These are phyloP conservation scores for Echeveria elegans DNA, from an alignment of 164 flowering plant species.

Conservation along the genomic window DNA sequence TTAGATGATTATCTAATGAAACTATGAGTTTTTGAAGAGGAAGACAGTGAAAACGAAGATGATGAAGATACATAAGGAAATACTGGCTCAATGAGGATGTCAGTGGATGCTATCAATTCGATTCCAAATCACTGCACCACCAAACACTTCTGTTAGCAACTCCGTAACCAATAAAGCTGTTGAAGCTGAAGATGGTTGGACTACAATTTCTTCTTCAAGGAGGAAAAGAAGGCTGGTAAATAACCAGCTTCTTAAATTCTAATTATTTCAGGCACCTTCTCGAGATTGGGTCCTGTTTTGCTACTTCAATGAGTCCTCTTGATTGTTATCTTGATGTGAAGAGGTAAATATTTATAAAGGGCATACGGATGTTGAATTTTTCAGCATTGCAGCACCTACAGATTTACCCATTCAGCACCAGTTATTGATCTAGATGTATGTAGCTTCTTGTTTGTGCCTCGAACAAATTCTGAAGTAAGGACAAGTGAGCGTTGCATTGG, in stretches of 20 bases:
- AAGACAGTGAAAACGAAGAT: constrained; percentile 3
- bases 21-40: no score
- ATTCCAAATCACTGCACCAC: neutral
- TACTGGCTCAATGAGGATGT: neutral
- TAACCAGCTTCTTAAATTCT: neutral
- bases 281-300: neutral
- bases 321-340: neutral
- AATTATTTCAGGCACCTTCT: neutral
- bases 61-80: neutral
- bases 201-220: constrained; percentile 10
- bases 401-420: neutral
- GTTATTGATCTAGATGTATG: no score
- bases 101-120: constrained; percentile 4
- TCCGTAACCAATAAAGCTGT: neutral
- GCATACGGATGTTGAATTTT: neutral
- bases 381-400: neutral
- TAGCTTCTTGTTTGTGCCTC: no score
- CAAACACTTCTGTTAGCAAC: neutral
- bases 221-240: constrained; percentile 2
- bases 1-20: no score
- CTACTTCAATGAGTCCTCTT: neutral
- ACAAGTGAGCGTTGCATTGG: no score
- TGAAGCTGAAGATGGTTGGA: constrained; percentile 11
- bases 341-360: neutral
- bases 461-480: no score